Evolutionary conservation across 2,329 filamentous ascomycete genomes (phyloP).

Genomic region (Botrytis sinoallii): DNA sequence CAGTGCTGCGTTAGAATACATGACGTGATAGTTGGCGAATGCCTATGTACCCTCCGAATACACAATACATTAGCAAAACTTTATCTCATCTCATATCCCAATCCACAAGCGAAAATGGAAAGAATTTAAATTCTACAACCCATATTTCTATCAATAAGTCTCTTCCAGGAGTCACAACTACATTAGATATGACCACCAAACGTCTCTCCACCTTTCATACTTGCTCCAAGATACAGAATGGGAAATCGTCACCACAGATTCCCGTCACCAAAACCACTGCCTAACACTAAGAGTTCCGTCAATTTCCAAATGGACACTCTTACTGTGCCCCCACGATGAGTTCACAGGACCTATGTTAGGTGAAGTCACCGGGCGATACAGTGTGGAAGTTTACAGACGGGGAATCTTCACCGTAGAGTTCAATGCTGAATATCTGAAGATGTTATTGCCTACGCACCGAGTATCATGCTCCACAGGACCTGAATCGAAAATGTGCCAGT

Average conservation of each 20-base stretch:
- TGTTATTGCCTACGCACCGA: not conserved
- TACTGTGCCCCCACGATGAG: not conserved
- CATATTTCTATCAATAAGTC: not conserved
- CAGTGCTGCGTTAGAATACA: not conserved
- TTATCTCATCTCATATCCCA: not conserved
- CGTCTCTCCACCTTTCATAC: not conserved
- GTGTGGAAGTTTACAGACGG: not conserved
- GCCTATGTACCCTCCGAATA: not conserved
- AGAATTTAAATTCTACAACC: not conserved
- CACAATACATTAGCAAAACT: not conserved
- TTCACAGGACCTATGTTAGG: not conserved
- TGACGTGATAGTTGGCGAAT: not conserved
- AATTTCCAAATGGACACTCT: not conserved
- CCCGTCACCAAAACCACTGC: no score
- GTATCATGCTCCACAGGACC: not conserved
- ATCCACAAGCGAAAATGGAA: not conserved
- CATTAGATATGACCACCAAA: not conserved
- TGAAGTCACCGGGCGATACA: not conserved
- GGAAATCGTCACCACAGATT: not conserved
- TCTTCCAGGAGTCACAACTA: not conserved
- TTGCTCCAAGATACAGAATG: not conserved
- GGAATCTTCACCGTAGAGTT: not conserved
- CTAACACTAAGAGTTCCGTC: no score
- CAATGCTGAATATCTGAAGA: not conserved
- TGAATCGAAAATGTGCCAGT: not conserved